Conservation (phyloP, 2,329 filamentous ascomycete genomes). For the Lachnellula occidentalis region DNA sequence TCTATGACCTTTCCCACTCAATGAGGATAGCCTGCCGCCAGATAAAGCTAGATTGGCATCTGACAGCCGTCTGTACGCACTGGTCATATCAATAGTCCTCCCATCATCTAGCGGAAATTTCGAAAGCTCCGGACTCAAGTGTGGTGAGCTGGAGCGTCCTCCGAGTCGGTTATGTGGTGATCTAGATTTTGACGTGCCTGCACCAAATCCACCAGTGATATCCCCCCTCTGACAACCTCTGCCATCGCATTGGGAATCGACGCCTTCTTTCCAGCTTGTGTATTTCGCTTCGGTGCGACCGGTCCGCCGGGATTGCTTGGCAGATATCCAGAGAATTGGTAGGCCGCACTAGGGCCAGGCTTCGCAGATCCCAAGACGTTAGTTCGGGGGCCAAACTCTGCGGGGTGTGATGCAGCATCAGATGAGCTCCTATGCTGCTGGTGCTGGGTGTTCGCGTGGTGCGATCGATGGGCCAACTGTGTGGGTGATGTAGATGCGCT, state of each 20-base stretch:
- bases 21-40: slow-evolving; percentile 54
- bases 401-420: slow-evolving; percentile 45
- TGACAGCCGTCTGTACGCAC: slow-evolving; percentile 64
- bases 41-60: slow-evolving; percentile 64
- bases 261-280: slow-evolving; percentile 39
- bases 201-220: slow-evolving; percentile 37
- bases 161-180: slow-evolving; percentile 28
- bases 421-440: slow-evolving; percentile 43
- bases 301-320: slow-evolving; percentile 41
- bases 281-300: slow-evolving; percentile 45
- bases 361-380: slow-evolving; percentile 21
- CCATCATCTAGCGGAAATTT: slow-evolving; percentile 52
- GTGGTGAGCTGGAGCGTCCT: slow-evolving; percentile 28
- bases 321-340: slow-evolving; percentile 57
- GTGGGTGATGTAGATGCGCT: slow-evolving; percentile 46
- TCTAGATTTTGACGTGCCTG: slow-evolving; percentile 22
- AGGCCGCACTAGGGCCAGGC: slow-evolving; percentile 45
- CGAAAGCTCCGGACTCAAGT: slow-evolving; percentile 28
- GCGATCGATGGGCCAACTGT: slow-evolving; percentile 34
- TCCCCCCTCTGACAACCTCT: slow-evolving; percentile 50
- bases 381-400: slow-evolving; percentile 40
- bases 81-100: slow-evolving; percentile 60
- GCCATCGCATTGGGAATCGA: slow-evolving; percentile 39
- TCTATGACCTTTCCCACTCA: slow-evolving; percentile 19
- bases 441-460: slow-evolving; percentile 21